Base-by-base conservation (phyloP, 495 filamentous ascomycete genomes). In the Penicillium lagena region DNA sequence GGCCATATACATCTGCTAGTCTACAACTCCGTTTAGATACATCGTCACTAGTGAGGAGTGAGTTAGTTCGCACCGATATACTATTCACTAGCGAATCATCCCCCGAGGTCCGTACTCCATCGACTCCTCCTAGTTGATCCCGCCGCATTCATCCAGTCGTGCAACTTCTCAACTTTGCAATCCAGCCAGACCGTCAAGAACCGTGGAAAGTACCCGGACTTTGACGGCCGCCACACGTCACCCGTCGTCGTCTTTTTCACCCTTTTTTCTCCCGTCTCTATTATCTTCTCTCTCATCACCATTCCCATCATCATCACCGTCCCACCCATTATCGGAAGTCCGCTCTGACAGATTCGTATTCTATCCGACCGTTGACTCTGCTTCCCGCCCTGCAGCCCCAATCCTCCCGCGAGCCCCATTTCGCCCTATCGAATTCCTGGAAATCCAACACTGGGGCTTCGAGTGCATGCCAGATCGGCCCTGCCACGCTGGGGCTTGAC, bases 221-320 rank as follows among this genome's bases (percentile, higher is more conserved):
- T 50, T 46, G 50, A 41, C 50, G 46, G 46, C 39, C 49, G 29
- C 38, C 43, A 55, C 52, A 59, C 56, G 56, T 59, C 56, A 59
- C 56, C 53, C 27, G 30, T 22, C 39, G 39, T 39, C 37, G 43
- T 44, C 17, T 56, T 49, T 34, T 59, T 42, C 35, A 40, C 46
- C 41, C 30, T 32, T 14, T 44, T 44, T 38, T 49, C 40, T 35
- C 29, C 37, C 32, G 35, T 39, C 13, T 28, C 29, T 35, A 27
- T 31, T 39, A 41, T 27, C 35, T 17, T 44, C 29, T 47, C 37
- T 50, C 42, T 28, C 22, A 22, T 36, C 42, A 43, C 14, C 15
- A 17, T 22, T 15, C 22, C 31, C 40, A n/a, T 30, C 28, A 11
- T 15, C 32, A 14, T 43, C 22, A 22, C 22, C 22, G 0, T 22